A percentile compares a stretch with the other conserved stretches of the same genome.
These are phyloP conservation scores for Fusarium brevicatenulatum DNA, from an alignment of 2,329 filamentous ascomycete genomes.

Conservation along the genomic window DNA sequence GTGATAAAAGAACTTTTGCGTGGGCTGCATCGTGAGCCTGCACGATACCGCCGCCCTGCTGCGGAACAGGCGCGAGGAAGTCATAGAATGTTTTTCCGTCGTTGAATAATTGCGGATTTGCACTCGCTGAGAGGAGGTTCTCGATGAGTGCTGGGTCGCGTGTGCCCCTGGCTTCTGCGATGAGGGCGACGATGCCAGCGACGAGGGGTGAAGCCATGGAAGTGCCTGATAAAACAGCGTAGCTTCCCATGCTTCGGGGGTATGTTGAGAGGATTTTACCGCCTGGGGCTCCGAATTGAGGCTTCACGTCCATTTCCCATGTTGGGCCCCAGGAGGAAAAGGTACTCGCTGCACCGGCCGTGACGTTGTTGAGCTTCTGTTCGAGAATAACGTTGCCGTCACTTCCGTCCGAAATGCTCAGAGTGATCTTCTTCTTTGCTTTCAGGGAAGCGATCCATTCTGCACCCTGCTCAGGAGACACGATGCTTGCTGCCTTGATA, in stretches of 20 bases:
- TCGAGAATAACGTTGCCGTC: conserved; percentile 51
- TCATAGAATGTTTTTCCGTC: conserved; percentile 50
- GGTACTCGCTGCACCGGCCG: conserved; percentile 62
- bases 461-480: conserved; percentile 54
- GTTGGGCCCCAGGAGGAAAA: conserved; percentile 71
- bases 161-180: conserved; percentile 62
- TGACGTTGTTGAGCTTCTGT: conserved; percentile 52
- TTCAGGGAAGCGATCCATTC: conserved; percentile 57
- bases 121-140: conserved; percentile 60
- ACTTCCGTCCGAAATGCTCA: conserved; percentile 56
- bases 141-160: conserved; percentile 61
- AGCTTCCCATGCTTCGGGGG: conserved; percentile 57
- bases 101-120: conserved; percentile 62
- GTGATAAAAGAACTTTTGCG: conserved; percentile 62
- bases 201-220: conserved; percentile 70
- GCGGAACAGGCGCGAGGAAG: conserved; percentile 64
- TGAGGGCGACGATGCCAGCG: conserved; percentile 64
- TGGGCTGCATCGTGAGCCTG: conserved; percentile 69
- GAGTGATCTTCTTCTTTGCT: conserved; percentile 54
- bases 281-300: conserved; percentile 65
- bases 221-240: conserved; percentile 65
- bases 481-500: conserved; percentile 54
- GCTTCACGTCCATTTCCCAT: conserved; percentile 67
- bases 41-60: conserved; percentile 70
- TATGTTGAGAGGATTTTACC: conserved; percentile 69